Evolutionary conservation across 345 rosid genomes (phyloP).

Genomic region (Citrus glauca): DNA sequence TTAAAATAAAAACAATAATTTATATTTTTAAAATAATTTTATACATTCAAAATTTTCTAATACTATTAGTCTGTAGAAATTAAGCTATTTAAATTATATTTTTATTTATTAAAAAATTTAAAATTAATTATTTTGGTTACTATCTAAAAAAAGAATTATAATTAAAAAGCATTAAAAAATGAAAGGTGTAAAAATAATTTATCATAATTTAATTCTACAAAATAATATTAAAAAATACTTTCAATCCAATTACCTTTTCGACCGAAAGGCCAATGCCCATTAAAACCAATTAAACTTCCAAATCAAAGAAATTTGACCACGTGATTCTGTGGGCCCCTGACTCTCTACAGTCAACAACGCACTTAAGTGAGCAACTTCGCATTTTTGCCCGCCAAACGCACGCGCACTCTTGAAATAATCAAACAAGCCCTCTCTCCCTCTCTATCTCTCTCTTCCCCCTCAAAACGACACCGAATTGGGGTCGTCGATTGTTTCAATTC

Average conservation of each 20-base stretch:
- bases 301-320: neutral
- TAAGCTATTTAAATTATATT: too few species aligned
- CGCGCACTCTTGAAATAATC: neutral
- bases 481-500: too few species aligned
- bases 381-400: slow-evolving; percentile 13
- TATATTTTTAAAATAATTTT: too few species aligned
- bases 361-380: neutral
- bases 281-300: neutral
- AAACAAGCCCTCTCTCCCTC: neutral
- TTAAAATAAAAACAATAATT: too few species aligned
- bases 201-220: neutral
- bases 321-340: slow-evolving; percentile 3
- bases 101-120: too few species aligned
- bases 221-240: neutral
- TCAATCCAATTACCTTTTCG: neutral
- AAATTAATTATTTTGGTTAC: too few species aligned
- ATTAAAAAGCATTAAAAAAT: too few species aligned
- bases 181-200: too few species aligned
- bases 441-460: neutral
- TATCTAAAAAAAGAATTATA: too few species aligned
- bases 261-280: neutral
- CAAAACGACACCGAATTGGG: neutral
- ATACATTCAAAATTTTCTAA: too few species aligned
- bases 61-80: too few species aligned
- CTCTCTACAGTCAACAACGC: neutral